A percentile compares a stretch with the other conserved stretches of the same genome.
These are phyloP conservation scores for Rhodotorula sp. DNA, from an alignment of 1,284 basidiomycete species.

Conservation along the genomic window DNA sequence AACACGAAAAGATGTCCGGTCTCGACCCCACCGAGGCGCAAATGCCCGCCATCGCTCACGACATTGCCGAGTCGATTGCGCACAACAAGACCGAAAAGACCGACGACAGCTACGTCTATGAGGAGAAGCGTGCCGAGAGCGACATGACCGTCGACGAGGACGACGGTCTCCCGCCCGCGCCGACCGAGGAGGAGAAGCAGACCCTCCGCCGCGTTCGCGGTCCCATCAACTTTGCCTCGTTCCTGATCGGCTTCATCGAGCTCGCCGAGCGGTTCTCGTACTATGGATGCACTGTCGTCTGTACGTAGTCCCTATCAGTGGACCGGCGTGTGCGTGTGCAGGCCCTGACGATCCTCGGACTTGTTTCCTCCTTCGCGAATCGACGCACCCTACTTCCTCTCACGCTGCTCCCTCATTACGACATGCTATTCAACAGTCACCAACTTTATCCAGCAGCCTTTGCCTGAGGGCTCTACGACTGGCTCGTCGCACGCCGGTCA, in stretches of 20 bases:
- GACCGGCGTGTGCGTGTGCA: too few species aligned
- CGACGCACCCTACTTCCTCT: too few species aligned
- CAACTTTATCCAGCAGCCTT: constrained; percentile 49
- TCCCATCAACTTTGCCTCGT: constrained; percentile 14
- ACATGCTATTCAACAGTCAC: constrained; percentile 17
- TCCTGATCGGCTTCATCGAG: constrained; percentile 48
- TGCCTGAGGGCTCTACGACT: constrained; percentile 42
- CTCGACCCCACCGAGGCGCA: constrained; percentile 17
- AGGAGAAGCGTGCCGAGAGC: constrained; percentile 15
- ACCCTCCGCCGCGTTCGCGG: constrained; percentile 28
- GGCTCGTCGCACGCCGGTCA: constrained; percentile 7
- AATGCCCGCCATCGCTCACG: constrained; percentile 1
- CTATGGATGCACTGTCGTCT: constrained; percentile 56
- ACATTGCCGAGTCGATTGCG: not conserved
- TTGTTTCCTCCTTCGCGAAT: not conserved
- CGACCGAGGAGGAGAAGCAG: constrained; percentile 16
- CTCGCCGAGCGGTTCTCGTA: constrained; percentile 73
- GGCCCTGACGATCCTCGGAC: not conserved
- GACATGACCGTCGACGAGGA: constrained; percentile 1
- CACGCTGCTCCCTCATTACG: not conserved
- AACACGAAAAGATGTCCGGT: constrained; percentile 9
- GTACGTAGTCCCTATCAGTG: constrained; percentile 1
- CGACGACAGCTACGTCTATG: constrained; percentile 9
- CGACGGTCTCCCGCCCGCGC: not conserved
- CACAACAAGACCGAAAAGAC: not conserved